phyloP scores from a whole-genome alignment of 2,329 filamentous ascomycete genomes.

The Shiraia sp. region DNA sequence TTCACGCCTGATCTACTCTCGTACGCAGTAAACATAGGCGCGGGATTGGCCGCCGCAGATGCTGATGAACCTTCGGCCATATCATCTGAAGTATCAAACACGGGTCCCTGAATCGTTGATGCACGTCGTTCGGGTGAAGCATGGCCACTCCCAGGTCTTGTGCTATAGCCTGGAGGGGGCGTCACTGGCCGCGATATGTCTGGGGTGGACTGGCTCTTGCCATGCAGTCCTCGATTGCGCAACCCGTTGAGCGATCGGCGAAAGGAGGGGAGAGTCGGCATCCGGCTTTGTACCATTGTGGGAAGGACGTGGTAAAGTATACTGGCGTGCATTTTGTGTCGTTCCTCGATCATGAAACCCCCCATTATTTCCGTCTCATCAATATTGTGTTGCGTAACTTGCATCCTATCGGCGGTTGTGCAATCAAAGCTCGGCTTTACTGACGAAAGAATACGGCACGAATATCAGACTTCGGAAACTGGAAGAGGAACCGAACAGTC shows the following conservation, averaged over 20 bases:
- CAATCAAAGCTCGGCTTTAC: too few relatives aligned
- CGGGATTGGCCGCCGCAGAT: slow-evolving; percentile 19
- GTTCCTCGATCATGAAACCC: slow-evolving; percentile 9
- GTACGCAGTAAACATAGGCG: slow-evolving; percentile 27
- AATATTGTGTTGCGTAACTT: not conserved
- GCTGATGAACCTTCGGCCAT: slow-evolving; percentile 28
- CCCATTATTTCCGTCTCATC: slow-evolving; percentile 11
- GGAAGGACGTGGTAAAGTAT: slow-evolving; percentile 61
- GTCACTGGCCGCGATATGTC: slow-evolving; percentile 30
- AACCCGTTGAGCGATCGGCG: slow-evolving; percentile 38
- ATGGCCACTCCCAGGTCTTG: slow-evolving; percentile 29
- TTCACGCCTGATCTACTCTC: slow-evolving; percentile 48
- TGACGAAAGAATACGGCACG: not conserved
- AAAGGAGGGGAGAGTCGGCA: slow-evolving; percentile 58
- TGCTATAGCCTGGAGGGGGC: slow-evolving; percentile 45
- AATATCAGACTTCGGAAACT: not conserved
- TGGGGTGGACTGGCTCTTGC: slow-evolving; percentile 19
- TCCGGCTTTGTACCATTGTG: slow-evolving; percentile 55
- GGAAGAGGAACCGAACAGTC: too few relatives aligned
- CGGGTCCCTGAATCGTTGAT: slow-evolving; percentile 19
- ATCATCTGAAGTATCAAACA: slow-evolving; percentile 28
- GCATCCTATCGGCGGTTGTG: slow-evolving; percentile 11
- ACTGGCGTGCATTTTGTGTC: slow-evolving; percentile 38
- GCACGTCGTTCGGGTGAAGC: slow-evolving; percentile 21
- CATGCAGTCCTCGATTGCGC: slow-evolving; percentile 19